Conservation (phyloP, 176 grass and related monocot genomes). For the sorghum (Sorghum bicolor) region Sorghum_bicolor_NCBIv3 NC_012878.2:57790001-57790500, state of each 20-base stretch:
- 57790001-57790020: not conserved
- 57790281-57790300: conserved; percentile 72
- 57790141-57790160: not conserved
- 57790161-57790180: not conserved
- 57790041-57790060: not conserved
- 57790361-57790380: conserved; percentile 9
- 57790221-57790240: conserved; percentile 84
- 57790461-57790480: too few relatives aligned
- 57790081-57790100: too few relatives aligned
- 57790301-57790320: conserved; percentile 61
- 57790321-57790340: conserved; percentile 16
- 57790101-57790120: too few relatives aligned
- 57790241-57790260: conserved; percentile 79
- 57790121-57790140: not conserved
- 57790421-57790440: not conserved
- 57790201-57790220: conserved; percentile 1
- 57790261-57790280: conserved; percentile 62
- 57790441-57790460: conserved; percentile 45
- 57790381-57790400: not conserved
- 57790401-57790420: conserved; percentile 2
- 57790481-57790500: too few relatives aligned
- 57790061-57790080: too few relatives aligned
- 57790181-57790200: conserved; percentile 1
- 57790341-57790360: not conserved
- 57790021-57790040: not conserved